Base-by-base conservation (phyloP, 306 rosid genomes). In the Inga oerstediana region DNA sequence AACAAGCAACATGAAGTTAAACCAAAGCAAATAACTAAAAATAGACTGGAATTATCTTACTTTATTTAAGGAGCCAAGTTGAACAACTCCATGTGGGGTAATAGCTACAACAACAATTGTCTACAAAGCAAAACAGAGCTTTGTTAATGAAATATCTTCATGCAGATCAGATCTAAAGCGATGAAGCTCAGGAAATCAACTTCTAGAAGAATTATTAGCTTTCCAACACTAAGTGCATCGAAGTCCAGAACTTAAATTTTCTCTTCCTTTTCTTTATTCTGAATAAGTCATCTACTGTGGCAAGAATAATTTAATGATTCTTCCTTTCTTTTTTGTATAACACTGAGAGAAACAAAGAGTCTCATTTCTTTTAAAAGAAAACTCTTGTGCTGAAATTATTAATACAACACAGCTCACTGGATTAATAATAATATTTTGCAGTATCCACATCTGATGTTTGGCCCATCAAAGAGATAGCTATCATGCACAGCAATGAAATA, bases 51-150 rank as follows among this genome's bases (percentile, higher is more conserved):
- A 27, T 75, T 72, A 39, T 85, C 93, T 49, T 88, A 97, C 99
- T 82, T 89, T 94, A 83, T 89, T 89, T 49, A 87, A 84, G 78
- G 98, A 94, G 27, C 99, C 99, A 77, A 97, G 97, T 85, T 94
- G 99, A 83, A 97, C 87, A 89, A 97, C 94, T 45, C 99, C 98
- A 68, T 86, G 95, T 4, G 99, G 97, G 85, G 78, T 88, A 75
- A 96, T 92, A 72, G 98, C 89, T 75, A 88, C 89, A 76, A 91
- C 92, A 71, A 86, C 93, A 77, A 94, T 85, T 58, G 99, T 97
- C 98, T 97, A 69, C 86, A 89, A 43, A 74, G 86, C 70, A 88
- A 82, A 84, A 70, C 19, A 85, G 17, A 81, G 80, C 56, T 81
- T 19, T 27, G 54, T 65, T 75, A 49, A 80, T 68, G 59, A 83